Conservation (phyloP, 1,284 basidiomycete species). For the Apiotrichum domesticum region DNA sequence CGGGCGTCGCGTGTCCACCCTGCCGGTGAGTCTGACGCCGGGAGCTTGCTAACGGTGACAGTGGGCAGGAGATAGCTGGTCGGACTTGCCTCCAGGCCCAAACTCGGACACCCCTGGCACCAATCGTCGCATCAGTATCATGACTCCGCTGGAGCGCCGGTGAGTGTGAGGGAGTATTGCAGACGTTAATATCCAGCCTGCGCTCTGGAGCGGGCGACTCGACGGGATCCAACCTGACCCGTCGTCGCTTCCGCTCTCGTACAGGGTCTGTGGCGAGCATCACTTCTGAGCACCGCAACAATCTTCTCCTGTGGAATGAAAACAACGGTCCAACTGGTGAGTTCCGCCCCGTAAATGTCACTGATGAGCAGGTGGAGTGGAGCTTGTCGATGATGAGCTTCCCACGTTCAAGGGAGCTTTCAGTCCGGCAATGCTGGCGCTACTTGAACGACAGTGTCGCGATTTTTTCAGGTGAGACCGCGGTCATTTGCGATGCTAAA, state of each 20-base stretch:
- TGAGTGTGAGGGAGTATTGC: constrained; percentile 3
- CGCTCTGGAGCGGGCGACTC: background rate
- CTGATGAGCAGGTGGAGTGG: no score
- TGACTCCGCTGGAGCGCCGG: constrained; percentile 35
- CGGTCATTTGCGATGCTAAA: background rate
- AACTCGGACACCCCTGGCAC: background rate
- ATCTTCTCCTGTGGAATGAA: no score
- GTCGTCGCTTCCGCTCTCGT: background rate
- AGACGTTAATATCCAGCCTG: background rate
- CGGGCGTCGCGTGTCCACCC: no score
- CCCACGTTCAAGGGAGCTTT: constrained; percentile 7
- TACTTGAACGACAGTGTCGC: constrained; percentile 35
- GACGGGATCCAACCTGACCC: background rate
- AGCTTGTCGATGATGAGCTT: no score
- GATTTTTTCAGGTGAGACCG: constrained; percentile 31
- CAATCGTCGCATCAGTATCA: constrained; percentile 24
- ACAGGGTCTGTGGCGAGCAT: background rate
- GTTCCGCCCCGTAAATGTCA: background rate
- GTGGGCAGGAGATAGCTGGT: background rate
- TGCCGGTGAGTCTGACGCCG: no score
- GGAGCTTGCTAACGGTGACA: background rate
- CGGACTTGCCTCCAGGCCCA: background rate
- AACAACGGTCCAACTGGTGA: background rate
- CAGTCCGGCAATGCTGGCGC: constrained; percentile 29
- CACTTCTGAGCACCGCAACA: background rate